A percentile compares a stretch with the other conserved stretches of the same genome.
These are phyloP conservation scores for Eucalyptus curtisii DNA, from an alignment of 345 rosid species.

Conservation along the genomic window DNA sequence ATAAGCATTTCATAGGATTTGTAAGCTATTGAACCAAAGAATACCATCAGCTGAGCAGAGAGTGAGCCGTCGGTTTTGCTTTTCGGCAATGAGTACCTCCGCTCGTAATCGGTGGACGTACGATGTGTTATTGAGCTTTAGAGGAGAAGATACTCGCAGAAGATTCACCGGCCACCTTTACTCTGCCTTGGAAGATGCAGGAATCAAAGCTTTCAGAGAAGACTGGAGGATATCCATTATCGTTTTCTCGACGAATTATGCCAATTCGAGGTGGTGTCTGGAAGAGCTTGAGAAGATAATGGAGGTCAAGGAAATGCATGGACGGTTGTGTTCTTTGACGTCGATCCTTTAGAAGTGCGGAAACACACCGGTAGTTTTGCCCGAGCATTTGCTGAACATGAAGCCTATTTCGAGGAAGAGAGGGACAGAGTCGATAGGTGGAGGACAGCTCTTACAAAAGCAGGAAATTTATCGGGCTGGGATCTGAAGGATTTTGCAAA, in stretches of 20 bases:
- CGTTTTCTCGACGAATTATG: neutral
- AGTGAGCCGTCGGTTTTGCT: neutral
- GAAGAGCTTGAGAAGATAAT: neutral
- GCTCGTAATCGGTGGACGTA: rapidly evolving
- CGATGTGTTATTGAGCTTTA: neutral
- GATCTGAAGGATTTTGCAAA: neutral
- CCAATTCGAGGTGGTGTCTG: neutral
- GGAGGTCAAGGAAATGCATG: neutral
- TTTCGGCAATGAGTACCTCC: neutral
- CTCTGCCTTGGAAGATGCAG: neutral
- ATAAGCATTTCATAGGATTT: neutral
- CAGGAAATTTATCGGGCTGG: neutral
- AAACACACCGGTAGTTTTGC: neutral
- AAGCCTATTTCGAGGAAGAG: neutral
- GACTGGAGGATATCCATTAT: neutral
- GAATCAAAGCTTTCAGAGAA: neutral
- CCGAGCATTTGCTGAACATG: neutral
- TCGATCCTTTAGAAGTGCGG: neutral
- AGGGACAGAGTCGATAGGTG: neutral
- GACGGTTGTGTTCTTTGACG: neutral
- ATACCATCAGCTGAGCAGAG: neutral
- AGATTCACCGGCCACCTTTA: neutral
- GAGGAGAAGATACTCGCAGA: neutral
- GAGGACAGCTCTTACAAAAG: neutral
- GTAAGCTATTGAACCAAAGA: rapidly evolving